Conservation (phyloP, 108 stramenopile species). For the Nitzschia sp. region DNA sequence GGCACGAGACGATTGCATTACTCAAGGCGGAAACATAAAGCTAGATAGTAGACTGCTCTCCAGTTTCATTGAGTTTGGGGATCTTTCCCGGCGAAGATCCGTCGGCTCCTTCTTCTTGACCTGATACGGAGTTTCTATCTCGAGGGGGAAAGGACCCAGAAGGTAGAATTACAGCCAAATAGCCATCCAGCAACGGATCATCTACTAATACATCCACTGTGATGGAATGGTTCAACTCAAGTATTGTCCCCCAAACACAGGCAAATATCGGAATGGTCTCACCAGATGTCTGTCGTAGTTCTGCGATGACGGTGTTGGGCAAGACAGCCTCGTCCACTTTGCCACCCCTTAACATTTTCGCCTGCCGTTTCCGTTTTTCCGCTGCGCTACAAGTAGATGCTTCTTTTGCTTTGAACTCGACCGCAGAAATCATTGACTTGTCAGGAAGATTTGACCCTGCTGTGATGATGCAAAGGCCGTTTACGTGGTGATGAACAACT, state of each 20-base stretch:
- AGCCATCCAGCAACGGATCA: constrained; percentile 79
- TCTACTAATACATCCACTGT: constrained; percentile 28
- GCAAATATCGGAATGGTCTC: constrained; percentile 50
- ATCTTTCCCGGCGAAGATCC: neutral
- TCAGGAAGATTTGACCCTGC: constrained; percentile 35
- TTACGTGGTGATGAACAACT: constrained; percentile 74
- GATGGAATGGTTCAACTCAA: constrained; percentile 61
- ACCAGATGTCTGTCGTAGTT: constrained; percentile 16
- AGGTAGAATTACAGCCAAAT: constrained; percentile 73
- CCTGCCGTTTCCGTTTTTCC: constrained; percentile 47
- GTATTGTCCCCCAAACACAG: constrained; percentile 69
- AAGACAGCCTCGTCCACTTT: constrained; percentile 29
- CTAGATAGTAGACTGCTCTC: neutral
- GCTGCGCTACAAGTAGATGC: constrained; percentile 40
- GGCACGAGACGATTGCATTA: constrained; percentile 29
- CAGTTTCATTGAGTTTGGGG: neutral
- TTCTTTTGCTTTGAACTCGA: constrained; percentile 28
- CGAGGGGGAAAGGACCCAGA: constrained; percentile 52
- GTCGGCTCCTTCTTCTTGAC: too few relatives aligned
- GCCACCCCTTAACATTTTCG: constrained; percentile 49
- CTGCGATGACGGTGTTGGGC: constrained; percentile 31
- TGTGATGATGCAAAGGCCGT: constrained; percentile 76
- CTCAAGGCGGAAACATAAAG: neutral
- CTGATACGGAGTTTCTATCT: neutral
- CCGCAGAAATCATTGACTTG: neutral